phyloP scores from a whole-genome alignment of 2,329 filamentous ascomycete species.

The Furcasterigmium sp. region DNA sequence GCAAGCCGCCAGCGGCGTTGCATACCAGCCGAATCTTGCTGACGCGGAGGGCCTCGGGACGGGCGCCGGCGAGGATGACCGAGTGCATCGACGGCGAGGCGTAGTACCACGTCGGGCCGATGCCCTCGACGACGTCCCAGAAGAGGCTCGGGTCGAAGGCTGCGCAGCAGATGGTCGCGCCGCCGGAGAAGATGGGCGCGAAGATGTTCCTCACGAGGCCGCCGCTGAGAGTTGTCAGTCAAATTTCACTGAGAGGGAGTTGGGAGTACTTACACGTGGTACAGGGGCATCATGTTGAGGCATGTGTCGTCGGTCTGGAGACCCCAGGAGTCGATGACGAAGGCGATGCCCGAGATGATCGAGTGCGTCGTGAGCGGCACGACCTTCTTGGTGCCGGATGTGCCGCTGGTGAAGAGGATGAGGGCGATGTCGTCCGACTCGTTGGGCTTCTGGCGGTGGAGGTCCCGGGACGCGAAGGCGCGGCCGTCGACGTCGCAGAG shows the following conservation, averaged over 20 bases:
- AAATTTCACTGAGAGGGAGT: slow-evolving; percentile 15
- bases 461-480: slow-evolving; percentile 1
- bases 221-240: slow-evolving; percentile 27
- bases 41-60: slow-evolving; percentile 31
- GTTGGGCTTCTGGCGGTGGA: slow-evolving; percentile 26
- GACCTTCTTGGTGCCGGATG: slow-evolving; percentile 53
- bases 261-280: slow-evolving; percentile 42
- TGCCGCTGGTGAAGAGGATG: slow-evolving; percentile 53
- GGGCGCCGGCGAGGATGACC: slow-evolving; percentile 43
- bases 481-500: slow-evolving; percentile 15
- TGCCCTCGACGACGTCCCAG: slow-evolving; percentile 46
- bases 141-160: slow-evolving; percentile 50
- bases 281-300: slow-evolving; percentile 55
- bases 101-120: slow-evolving; percentile 51
- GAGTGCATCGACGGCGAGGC: slow-evolving; percentile 53
- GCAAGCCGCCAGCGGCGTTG: slow-evolving; percentile 48
- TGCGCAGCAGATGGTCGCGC: slow-evolving; percentile 47
- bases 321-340: slow-evolving; percentile 49
- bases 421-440: slow-evolving; percentile 40
- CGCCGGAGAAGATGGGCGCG: slow-evolving; percentile 47
- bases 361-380: slow-evolving; percentile 47
- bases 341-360: slow-evolving; percentile 43
- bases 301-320: slow-evolving; percentile 41
- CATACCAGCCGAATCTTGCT: slow-evolving; percentile 46
- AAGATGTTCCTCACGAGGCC: slow-evolving; percentile 50